Base-by-base conservation (phyloP, 805 yeast genomes). In the Lachancea sp. region DNA sequence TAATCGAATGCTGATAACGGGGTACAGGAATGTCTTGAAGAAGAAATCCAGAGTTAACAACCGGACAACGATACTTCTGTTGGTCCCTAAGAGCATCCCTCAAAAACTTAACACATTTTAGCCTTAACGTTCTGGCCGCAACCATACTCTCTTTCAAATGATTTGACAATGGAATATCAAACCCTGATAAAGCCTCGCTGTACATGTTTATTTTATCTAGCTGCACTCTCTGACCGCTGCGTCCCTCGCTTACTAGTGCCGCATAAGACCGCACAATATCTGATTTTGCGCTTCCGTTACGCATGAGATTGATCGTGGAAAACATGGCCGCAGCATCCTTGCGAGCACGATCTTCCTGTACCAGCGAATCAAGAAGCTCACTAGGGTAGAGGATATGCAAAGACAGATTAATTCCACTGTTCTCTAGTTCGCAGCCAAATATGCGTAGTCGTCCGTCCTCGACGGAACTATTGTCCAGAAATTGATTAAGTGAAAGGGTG, bases 321-420 rank as follows among this genome's bases (percentile, higher is more conserved):
- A 20, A 11, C 20, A 13, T 5, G 4, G 13, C 20, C 11, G 28
- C 32, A n/a, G 39, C 33, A 8, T 19, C 23, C n/a, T 7, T 5
- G 4, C 20, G 30, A 13, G 39, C 32, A 8, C 18, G 39, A 17
- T 28, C 26, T n/a, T 36, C 33, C 28, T 36, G 39, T 8, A 36
- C 23, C 11, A 37, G 23, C 9, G 22, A 11, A 6, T 33, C 60
- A 38, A 83, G 58, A 36, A 68, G 69, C 1, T 76, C 81, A 55
- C 81, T 86, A 0, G 77, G 64, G 41, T 69, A 65, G 41, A 60
- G 70, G 1, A 68, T 47, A 38, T 76, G 75, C 23, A 79, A 44
- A 40, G 72, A 76, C 17, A 69, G 48, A 11, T 24, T 28, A 12
- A 34, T 24, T 6, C 21, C 34, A 4, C 24, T 11, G 12, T 25